phyloP scores from a whole-genome alignment of 2,329 filamentous ascomycete genomes.

The Davidsoniella australis region DNA sequence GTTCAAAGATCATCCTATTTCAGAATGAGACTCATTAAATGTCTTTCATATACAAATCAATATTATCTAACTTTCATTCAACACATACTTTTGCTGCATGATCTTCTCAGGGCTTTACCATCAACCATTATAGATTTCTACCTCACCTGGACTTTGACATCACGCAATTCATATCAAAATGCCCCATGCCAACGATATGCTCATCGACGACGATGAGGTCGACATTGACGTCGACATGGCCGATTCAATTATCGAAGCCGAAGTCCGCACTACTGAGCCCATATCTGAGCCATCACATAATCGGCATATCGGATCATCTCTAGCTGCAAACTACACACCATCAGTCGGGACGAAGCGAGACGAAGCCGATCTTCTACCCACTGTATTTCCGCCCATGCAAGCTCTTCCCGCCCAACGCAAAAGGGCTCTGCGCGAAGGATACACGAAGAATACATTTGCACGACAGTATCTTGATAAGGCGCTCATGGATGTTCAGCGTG shows the following conservation, averaged over 20 bases:
- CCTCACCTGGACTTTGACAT: too few relatives aligned
- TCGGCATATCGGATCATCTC: too few relatives aligned
- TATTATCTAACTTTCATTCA: too few relatives aligned
- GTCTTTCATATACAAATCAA: too few relatives aligned
- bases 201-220: neutral
- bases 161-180: too few relatives aligned
- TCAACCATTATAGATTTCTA: too few relatives aligned
- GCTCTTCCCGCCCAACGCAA: slow-evolving; percentile 1
- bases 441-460: neutral
- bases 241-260: neutral
- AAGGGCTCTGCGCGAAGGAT: slow-evolving; percentile 2
- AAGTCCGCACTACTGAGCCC: neutral
- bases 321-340: neutral
- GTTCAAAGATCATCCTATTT: too few relatives aligned
- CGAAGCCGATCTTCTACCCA: neutral
- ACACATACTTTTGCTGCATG: too few relatives aligned
- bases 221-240: neutral
- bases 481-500: slow-evolving; percentile 6
- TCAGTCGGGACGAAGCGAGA: neutral
- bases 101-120: too few relatives aligned
- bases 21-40: too few relatives aligned
- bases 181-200: too few relatives aligned
- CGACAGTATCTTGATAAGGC: slow-evolving; percentile 1
- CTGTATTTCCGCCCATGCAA: slow-evolving; percentile 2
- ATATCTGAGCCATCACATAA: too few relatives aligned